Conservation (phyloP, 495 filamentous ascomycete genomes). For the Trichoderma gamsii region DNA sequence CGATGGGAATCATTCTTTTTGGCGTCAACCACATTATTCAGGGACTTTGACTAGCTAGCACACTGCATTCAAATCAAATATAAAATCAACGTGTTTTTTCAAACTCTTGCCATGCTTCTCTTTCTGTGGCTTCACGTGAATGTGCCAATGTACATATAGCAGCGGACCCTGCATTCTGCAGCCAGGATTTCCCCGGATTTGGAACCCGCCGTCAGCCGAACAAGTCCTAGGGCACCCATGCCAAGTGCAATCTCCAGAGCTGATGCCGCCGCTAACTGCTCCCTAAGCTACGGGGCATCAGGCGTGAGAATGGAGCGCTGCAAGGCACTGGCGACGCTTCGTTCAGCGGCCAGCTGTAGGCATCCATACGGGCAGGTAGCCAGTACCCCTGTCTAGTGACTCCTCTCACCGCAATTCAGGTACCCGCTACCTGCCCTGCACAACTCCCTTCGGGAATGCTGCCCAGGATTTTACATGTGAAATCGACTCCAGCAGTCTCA, state of each 20-base stretch:
- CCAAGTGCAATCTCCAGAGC: not conserved
- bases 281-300: slow-evolving; percentile 4
- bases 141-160: not conserved
- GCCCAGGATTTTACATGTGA: slow-evolving; percentile 10
- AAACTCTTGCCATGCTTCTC: not conserved
- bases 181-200: slow-evolving; percentile 6
- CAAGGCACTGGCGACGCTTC: not conserved
- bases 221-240: not conserved
- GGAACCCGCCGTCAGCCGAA: not conserved
- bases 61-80: not conserved
- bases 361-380: not conserved
- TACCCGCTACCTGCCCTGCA: not conserved
- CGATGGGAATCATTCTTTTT: no score
- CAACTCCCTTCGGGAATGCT: not conserved
- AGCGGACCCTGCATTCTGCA: slow-evolving; percentile 3
- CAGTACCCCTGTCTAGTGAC: not conserved
- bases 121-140: not conserved
- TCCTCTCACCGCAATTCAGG: not conserved
- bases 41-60: no score
- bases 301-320: not conserved
- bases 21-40: no score
- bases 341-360: not conserved
- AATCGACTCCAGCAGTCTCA: slow-evolving; percentile 3
- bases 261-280: not conserved
- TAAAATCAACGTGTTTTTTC: not conserved